Base-by-base conservation (phyloP, 2,329 filamentous ascomycete genomes). In the Calonectria pseudoreteaudii region DNA sequence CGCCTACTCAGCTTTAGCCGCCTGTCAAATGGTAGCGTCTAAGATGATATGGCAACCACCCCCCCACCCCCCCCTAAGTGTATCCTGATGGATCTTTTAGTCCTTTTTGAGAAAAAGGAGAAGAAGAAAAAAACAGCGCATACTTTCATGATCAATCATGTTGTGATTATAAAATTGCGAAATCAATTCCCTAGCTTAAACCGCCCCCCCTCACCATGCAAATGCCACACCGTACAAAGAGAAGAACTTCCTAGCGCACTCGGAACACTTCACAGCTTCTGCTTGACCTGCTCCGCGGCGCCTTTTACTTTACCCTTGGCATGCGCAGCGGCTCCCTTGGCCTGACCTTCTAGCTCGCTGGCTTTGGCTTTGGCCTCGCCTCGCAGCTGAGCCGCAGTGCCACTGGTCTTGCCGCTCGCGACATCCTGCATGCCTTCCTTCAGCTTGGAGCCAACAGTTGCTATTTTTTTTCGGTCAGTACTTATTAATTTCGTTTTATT, bases 361-460 rank as follows among this genome's bases (percentile, higher is more conserved):
- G 86, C 83, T 71, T 83, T 83, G 34, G 83, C 84, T 72, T 84
- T 82, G 18, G 83, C 84, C 73, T 87, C 80, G 66, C 85, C 85
- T 68, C 80, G 80, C 20, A 85, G 68, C 74, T 86, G 80, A 49
- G 83, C 80, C 0, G 86, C 83, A 72, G 82, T 82, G 26, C 82
- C 83, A 56, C 82, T 80, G 10, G 81, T 80, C 62, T 84, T 76
- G 58, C 82, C 82, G 20, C 53, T 23, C 8, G 78, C 80, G 23
- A 82, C 78, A 4, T 88, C 81, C 8, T 84, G 78, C 16, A 83
- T 82, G 31, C 84, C 76, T 28, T 88, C 83, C 82, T 90, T 90
- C 66, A 87, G 84, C 80, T 91, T 91, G 72, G 84, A 80, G 13
- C 86, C 82, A 47, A 85, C 84, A 28, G 80, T 81, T 56, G 84